phyloP scores from a whole-genome alignment of 441 rosid species.

The Theobroma grandiflorum region DNA sequence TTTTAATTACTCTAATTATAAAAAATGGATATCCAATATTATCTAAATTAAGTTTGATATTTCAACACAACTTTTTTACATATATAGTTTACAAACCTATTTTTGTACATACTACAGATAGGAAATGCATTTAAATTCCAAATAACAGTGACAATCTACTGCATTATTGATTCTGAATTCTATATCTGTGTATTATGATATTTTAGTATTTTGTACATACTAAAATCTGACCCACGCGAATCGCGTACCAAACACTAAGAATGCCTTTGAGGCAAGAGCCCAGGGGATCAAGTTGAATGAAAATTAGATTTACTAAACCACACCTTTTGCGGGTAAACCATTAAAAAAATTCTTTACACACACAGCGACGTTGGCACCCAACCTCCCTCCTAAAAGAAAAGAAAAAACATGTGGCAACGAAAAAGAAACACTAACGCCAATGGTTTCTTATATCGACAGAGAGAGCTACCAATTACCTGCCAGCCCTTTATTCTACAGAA shows the following conservation, averaged over 20 bases:
- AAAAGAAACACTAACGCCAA: background rate
- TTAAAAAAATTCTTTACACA: background rate
- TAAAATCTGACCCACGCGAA: no score
- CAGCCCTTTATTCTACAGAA: background rate
- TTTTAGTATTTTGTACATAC: no score
- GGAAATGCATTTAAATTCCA: no score
- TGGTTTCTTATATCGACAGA: background rate
- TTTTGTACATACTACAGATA: no score
- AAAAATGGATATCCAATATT: no score
- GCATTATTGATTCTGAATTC: no score
- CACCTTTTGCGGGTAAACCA: background rate
- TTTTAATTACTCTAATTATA: no score
- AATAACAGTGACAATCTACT: no score
- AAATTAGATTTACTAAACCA: background rate
- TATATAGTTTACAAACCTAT: no score
- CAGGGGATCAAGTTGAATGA: background rate
- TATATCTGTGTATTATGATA: no score
- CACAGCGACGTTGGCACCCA: background rate
- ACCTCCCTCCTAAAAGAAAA: background rate
- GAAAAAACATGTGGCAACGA: background rate
- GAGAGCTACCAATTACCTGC: background rate
- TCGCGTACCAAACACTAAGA: background rate
- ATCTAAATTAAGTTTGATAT: no score
- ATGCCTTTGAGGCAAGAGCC: background rate
- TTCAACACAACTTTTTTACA: no score